These are phyloP conservation scores for Mentha longifolia DNA, from an alignment of 257 asterid genomes.

Conservation along the genomic window DNA sequence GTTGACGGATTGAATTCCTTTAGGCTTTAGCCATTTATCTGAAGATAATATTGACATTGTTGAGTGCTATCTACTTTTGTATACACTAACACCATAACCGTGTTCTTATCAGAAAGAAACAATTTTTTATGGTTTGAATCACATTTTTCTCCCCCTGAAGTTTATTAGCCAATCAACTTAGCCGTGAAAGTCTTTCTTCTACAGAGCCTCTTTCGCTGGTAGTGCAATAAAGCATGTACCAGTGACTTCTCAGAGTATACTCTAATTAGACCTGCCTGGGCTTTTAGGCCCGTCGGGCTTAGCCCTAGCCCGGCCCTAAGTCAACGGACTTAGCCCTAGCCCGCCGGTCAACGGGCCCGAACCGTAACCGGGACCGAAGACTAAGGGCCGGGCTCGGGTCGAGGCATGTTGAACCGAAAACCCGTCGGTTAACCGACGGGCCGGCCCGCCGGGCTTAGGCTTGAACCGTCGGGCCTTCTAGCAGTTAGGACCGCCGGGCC, in stretches of 20 bases:
- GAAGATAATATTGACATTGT: not conserved
- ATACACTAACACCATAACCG: not conserved
- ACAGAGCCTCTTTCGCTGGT: not conserved
- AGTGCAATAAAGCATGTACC: slow-evolving; percentile 15
- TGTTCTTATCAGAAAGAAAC: not conserved
- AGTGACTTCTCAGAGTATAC: not conserved
- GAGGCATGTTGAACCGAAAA: no score
- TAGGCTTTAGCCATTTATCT: not conserved
- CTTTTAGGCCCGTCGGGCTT: no score
- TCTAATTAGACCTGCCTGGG: no score
- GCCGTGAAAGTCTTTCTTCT: not conserved
- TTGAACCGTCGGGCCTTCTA: no score
- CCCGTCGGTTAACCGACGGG: no score
- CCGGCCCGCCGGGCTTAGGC: no score
- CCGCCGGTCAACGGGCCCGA: no score
- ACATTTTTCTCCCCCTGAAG: not conserved
- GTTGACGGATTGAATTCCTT: not conserved
- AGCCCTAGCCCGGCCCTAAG: no score
- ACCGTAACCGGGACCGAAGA: no score
- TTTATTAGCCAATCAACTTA: not conserved
- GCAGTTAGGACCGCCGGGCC: no score
- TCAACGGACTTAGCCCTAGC: no score
- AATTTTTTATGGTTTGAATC: not conserved
- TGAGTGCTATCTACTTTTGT: not conserved
- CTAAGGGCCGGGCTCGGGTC: no score